Base-by-base conservation (phyloP, 257 asterid genomes). In the Galeopsis tetrahit region DNA sequence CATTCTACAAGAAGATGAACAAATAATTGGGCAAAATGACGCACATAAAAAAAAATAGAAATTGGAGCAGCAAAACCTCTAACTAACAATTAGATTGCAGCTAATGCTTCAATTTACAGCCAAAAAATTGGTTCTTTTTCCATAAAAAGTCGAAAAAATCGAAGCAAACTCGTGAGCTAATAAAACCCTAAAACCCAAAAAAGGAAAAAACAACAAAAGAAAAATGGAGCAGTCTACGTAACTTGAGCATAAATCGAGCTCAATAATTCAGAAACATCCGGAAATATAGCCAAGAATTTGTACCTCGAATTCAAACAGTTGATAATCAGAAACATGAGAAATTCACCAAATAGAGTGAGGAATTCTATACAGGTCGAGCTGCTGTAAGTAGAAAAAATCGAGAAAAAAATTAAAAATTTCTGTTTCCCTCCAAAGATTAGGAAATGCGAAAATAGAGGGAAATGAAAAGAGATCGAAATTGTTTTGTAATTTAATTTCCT, bases 341-440 rank as follows among this genome's bases (percentile, higher is more conserved):
- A 71, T 62, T 35, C 7, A 71, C 63, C 60, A 14, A 69, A 64
- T 33, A 78, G 15, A 70, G 74, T 21, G 75, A 43, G 17, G 63
- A 48, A 61, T 40, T 69, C 15, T 40, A 46, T 46, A 43, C 48
- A 75, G 83, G 72, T 72, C 1, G 28, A 21, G 28, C 28, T 21
- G 28, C 28, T 21, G 28, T 21, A 21, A 21, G 28, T 21, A 21
- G 28, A 21, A 76, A 46, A 46, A 0, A n/a, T 33, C 36, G 52
- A 31, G 58, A 52, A 66, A 78, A 46, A 76, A 72, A 52, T 84
- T 61, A 57, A 72, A 83, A 72, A 7, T 15, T 40, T 17, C 8
- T 9, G 17, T 84, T 89, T 88, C 93, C 90, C 96, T 82, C 90
- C 92, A 78, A 82, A 76, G 93, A 86, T 79, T 84, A 84, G 78